phyloP scores from a whole-genome alignment of 1,284 basidiomycete species.

The Fomitopsis schrenkii region DNA sequence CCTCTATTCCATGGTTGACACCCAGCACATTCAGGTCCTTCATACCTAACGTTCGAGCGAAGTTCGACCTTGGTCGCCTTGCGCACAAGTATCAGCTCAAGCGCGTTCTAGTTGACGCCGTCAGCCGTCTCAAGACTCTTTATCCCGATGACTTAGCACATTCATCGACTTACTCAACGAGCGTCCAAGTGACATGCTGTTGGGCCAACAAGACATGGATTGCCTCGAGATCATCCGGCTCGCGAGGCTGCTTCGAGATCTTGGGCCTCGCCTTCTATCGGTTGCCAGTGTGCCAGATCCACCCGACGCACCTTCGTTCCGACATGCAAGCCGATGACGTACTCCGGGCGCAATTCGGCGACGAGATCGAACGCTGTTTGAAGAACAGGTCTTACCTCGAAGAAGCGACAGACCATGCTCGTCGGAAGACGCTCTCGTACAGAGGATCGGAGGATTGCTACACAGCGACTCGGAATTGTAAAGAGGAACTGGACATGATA shows the following conservation, averaged over 20 bases:
- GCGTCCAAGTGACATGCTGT: accelerated
- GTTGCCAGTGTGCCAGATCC: too few species aligned
- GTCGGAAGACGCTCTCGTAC: too few species aligned
- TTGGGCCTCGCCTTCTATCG: too few species aligned
- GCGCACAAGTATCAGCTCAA: conserved; percentile 10
- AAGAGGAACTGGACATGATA: too few species aligned
- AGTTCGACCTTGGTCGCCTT: conserved; percentile 4
- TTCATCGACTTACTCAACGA: not conserved
- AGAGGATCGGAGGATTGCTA: too few species aligned
- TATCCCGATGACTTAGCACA: not conserved
- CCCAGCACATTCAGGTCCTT: not conserved
- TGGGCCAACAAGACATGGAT: not conserved
- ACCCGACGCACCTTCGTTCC: too few species aligned
- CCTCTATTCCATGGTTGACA: not conserved
- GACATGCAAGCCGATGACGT: too few species aligned
- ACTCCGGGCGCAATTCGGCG: too few species aligned
- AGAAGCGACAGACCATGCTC: too few species aligned
- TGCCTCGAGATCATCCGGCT: not conserved
- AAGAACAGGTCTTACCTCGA: too few species aligned
- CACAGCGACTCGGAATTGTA: too few species aligned
- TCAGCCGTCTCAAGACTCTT: conserved; percentile 5
- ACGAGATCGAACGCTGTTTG: too few species aligned
- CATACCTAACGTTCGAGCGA: not conserved
- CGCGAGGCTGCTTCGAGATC: not conserved
- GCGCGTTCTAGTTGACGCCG: conserved; percentile 4